Percentiles rank a stretch among this genome's conserved stretches.
Conservation (phyloP, 1,284 basidiomycete species). For the Vanrija sp. region DNA sequence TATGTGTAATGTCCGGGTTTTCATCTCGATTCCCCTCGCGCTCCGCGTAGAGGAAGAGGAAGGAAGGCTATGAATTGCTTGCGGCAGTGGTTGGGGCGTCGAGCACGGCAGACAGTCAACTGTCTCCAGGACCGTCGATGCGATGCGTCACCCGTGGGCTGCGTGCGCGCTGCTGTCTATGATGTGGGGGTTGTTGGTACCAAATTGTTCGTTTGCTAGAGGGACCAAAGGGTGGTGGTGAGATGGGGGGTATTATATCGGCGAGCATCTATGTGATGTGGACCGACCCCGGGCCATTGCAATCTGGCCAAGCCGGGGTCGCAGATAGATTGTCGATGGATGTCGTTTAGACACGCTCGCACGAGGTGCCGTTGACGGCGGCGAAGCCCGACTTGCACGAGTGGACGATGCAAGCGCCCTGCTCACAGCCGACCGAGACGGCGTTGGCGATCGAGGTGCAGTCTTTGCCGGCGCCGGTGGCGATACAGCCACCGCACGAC, state of each 20-base stretch:
- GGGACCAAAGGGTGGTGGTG: not conserved
- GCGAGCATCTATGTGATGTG: not conserved
- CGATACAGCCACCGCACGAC: conserved; percentile 67
- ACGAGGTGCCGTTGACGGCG: conserved; percentile 55
- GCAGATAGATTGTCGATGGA: not conserved
- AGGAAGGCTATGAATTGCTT: not conserved
- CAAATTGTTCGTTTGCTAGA: not conserved
- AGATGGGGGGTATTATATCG: not conserved
- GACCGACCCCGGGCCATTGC: not conserved
- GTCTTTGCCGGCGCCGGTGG: conserved; percentile 61
- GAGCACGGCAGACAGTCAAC: not conserved
- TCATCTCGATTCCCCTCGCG: conserved; percentile 1
- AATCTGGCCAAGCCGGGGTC: not conserved
- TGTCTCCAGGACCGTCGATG: too few relatives aligned
- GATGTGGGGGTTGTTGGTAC: not conserved
- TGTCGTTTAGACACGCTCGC: conserved; percentile 36
- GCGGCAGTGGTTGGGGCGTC: not conserved
- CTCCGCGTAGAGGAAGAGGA: conserved; percentile 1
- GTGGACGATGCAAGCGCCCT: conserved; percentile 59
- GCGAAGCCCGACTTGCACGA: conserved; percentile 59
- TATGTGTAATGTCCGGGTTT: not conserved
- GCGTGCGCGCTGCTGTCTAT: not conserved
- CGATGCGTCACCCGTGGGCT: too few relatives aligned
- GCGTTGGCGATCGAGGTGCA: conserved; percentile 63
- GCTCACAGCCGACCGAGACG: conserved; percentile 65